Conservation (phyloP, 192 early-diverging fungal genomes). For the Coemansia sp. region DNA sequence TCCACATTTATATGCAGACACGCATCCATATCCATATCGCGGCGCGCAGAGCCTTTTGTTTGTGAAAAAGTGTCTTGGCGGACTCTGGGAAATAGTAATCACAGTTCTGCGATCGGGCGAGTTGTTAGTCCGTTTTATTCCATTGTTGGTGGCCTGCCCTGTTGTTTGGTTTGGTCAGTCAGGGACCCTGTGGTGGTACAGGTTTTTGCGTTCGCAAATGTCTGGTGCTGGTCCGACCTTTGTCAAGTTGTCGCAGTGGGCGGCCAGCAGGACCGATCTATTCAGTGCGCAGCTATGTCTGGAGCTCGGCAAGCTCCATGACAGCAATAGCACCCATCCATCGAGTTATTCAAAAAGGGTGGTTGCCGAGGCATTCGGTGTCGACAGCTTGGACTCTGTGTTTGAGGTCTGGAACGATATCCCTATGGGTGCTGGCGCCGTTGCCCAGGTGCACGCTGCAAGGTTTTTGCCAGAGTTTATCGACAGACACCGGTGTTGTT, state of each 20-base stretch:
- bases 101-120: constrained; percentile 59
- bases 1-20: neutral
- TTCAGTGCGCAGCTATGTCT: constrained; percentile 75
- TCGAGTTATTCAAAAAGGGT: constrained; percentile 64
- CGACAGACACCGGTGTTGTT: neutral
- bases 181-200: constrained; percentile 85
- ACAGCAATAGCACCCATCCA: constrained; percentile 76
- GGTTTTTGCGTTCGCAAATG: constrained; percentile 74
- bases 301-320: constrained; percentile 80
- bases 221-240: constrained; percentile 92
- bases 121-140: constrained; percentile 71
- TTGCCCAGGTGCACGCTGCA: constrained; percentile 80
- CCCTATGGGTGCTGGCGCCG: constrained; percentile 91
- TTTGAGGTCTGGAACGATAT: constrained; percentile 76
- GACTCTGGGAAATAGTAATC: constrained; percentile 24
- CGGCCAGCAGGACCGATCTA: constrained; percentile 86
- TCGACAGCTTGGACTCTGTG: constrained; percentile 65
- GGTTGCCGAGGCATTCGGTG: constrained; percentile 67
- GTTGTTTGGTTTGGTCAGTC: constrained; percentile 60
- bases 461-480: constrained; percentile 17
- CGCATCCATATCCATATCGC: neutral
- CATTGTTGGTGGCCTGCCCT: constrained; percentile 65
- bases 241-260: constrained; percentile 96
- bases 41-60: neutral
- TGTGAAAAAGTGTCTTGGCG: neutral